phyloP scores from a whole-genome alignment of 352 stramenopile species.

The Phytophthora ramorum region DNA sequence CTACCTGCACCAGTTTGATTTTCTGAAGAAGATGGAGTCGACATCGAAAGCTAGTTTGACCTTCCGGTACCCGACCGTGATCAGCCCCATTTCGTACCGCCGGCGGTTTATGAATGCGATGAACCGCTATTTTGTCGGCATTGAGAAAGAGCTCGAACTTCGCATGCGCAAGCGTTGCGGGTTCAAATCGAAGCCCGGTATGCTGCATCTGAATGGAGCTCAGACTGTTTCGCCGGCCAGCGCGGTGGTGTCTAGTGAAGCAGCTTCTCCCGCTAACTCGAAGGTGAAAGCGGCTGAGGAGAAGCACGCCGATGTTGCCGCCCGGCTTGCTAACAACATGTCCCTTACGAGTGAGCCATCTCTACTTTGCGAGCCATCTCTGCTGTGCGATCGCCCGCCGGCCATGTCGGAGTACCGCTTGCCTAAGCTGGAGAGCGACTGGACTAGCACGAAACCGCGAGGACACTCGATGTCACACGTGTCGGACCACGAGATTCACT shows the following conservation, averaged over 20 bases:
- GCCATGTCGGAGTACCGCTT: slow-evolving; percentile 39
- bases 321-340: slow-evolving; percentile 42
- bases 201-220: slow-evolving; percentile 7
- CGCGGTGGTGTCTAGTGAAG: not conserved
- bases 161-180: slow-evolving; percentile 65
- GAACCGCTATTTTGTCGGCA: slow-evolving; percentile 82
- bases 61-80: slow-evolving; percentile 86
- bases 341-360: slow-evolving; percentile 30
- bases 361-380: not conserved
- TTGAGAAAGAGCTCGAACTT: slow-evolving; percentile 77
- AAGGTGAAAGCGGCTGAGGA: slow-evolving; percentile 27
- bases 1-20: slow-evolving; percentile 90
- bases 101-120: slow-evolving; percentile 87
- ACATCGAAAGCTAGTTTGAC: slow-evolving; percentile 86
- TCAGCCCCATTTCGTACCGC: slow-evolving; percentile 82
- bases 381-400: slow-evolving; percentile 7
- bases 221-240: not conserved
- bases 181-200: slow-evolving; percentile 30
- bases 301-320: slow-evolving; percentile 37
- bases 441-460: slow-evolving; percentile 50
- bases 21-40: slow-evolving; percentile 91
- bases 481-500: slow-evolving; percentile 36
- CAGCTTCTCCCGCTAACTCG: slow-evolving; percentile 1
- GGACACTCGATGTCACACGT: slow-evolving; percentile 58
- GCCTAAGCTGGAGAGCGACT: slow-evolving; percentile 40